A percentile compares a stretch with the other conserved stretches of the same genome.
Conservation (phyloP, 306 rosid genomes). For the Gastrolobium villosum region DNA sequence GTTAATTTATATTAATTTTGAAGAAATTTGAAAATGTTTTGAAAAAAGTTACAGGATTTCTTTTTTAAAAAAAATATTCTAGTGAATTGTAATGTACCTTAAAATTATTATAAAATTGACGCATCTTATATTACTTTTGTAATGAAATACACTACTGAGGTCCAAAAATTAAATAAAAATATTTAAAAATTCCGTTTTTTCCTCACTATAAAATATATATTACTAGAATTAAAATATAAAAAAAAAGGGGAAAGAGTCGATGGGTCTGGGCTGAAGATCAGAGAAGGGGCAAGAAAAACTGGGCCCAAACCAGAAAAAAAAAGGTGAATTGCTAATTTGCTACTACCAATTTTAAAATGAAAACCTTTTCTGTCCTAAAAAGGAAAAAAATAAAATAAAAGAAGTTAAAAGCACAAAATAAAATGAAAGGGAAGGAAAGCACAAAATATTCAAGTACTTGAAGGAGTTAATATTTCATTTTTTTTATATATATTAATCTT, state of each 20-base stretch:
- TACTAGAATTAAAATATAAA: neutral
- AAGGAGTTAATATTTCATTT: neutral
- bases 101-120: neutral
- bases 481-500: neutral
- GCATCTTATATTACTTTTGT: neutral
- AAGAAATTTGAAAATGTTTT: neutral
- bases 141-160: neutral
- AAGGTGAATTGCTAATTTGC: neutral
- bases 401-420: neutral
- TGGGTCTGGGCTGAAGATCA: slow-evolving; percentile 34
- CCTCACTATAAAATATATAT: neutral
- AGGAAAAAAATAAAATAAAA: neutral
- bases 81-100: neutral
- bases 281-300: too few species aligned
- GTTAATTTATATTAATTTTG: neutral
- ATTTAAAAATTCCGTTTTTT: neutral
- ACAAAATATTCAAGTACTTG: neutral
- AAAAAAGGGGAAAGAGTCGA: neutral
- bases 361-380: neutral
- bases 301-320: neutral
- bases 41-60: neutral
- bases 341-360: neutral
- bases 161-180: neutral
- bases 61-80: neutral
- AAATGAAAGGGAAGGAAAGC: neutral